phyloP scores from a whole-genome alignment of 306 rosid species.

The Myrica gale region DNA sequence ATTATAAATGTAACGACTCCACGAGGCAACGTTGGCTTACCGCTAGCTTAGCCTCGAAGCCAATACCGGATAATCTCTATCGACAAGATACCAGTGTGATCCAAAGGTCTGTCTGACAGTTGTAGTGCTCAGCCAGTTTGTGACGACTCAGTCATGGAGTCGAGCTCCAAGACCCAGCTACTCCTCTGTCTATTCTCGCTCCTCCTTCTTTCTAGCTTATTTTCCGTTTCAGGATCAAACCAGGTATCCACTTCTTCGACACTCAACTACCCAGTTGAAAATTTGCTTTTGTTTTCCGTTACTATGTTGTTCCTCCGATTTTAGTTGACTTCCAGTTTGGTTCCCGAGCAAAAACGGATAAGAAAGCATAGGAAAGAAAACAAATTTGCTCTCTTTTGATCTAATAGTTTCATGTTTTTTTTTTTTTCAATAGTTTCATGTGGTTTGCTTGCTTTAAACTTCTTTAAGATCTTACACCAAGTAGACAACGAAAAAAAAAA shows the following conservation, averaged over 20 bases:
- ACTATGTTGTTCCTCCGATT: background rate
- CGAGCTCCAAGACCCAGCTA: background rate
- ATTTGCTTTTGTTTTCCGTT: background rate
- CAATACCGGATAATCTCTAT: too few species aligned
- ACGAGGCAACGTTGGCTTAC: too few species aligned
- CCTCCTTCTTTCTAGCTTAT: slow-evolving; percentile 21
- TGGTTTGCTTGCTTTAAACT: background rate
- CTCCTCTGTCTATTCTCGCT: background rate
- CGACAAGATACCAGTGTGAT: background rate
- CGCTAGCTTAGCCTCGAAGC: too few species aligned
- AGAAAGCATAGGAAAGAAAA: background rate
- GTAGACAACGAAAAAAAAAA: background rate
- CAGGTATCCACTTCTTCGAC: slow-evolving; percentile 44
- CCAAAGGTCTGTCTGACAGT: background rate
- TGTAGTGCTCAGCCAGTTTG: background rate
- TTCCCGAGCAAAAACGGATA: slow-evolving; percentile 10
- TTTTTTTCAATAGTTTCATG: too few species aligned
- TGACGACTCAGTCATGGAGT: slow-evolving; percentile 1
- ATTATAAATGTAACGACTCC: too few species aligned
- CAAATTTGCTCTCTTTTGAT: background rate
- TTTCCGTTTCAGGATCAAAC: slow-evolving; percentile 43
- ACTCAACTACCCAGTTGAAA: background rate
- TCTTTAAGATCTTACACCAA: background rate
- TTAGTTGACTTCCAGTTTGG: slow-evolving; percentile 18
- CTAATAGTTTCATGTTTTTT: background rate